A percentile compares a stretch with the other conserved stretches of the same genome.
phyloP scores from a whole-genome alignment of 108 stramenopile genomes.

The Pseudonitzschia multiseries region DNA sequence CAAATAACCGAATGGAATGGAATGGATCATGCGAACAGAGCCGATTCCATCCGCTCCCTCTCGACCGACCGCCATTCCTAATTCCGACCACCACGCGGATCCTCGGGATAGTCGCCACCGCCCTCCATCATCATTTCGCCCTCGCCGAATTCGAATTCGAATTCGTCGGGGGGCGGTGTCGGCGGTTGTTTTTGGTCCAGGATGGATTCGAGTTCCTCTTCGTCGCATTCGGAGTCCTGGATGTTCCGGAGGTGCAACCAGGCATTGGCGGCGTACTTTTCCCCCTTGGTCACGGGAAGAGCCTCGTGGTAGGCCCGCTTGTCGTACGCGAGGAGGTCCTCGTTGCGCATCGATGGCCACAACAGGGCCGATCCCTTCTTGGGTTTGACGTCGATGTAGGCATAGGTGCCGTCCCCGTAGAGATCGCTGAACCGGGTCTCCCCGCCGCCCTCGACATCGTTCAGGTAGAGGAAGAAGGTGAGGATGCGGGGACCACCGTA shows the following conservation, averaged over 20 bases:
- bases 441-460: constrained; percentile 69
- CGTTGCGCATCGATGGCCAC: constrained; percentile 81
- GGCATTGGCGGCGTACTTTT: constrained; percentile 56
- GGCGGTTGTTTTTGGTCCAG: not conserved
- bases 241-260: constrained; percentile 54
- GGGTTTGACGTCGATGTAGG: constrained; percentile 29
- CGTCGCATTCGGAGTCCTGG: not conserved
- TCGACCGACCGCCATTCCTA: no score
- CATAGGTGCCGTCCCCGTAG: not conserved
- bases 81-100: no score
- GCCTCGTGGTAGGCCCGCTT: constrained; percentile 79
- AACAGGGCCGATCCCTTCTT: constrained; percentile 77
- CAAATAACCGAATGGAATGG: no score
- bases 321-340: constrained; percentile 61
- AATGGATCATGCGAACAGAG: no score
- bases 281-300: constrained; percentile 46
- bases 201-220: not conserved
- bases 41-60: no score
- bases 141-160: no score
- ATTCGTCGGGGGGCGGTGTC: not conserved
- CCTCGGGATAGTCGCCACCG: no score
- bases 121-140: no score
- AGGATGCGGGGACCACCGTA: constrained; percentile 76
- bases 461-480: constrained; percentile 85
- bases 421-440: constrained; percentile 8